Base-by-base conservation (phyloP, 2,329 filamentous ascomycete species). In the Colletotrichum navitas region DNA sequence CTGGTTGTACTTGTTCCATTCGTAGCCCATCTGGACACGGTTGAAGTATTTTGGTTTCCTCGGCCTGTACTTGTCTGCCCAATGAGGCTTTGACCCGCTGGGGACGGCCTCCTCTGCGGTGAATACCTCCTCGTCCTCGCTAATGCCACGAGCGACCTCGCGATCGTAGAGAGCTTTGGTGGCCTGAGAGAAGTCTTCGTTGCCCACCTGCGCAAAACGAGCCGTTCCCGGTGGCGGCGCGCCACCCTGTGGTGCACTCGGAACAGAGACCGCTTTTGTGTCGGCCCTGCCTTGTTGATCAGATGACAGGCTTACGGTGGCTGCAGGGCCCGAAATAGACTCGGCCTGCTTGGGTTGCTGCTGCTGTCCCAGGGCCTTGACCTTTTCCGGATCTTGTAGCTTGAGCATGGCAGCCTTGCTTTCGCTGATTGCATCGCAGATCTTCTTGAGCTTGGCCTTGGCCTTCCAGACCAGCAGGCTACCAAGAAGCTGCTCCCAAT, bases 1-100 rank as follows among this genome's bases (percentile, higher is more conserved):
- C 83, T 99, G 96, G 79, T 99, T 99, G 87, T 99, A 99, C 83
- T 99, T 99, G 86, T 99, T 99, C 96, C 96, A 99, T 81, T 99
- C 96, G 81, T 98, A 99, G 64, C 96, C 96, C 93, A 98, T 98
- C 81, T 97, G 95, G 58, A 98, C 95, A 51, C 96, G 92, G 80
- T 98, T 98, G 87, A 99, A 99, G 83, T 98, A 98, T 72, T 93
- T 90, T 16, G 96, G 96, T 82, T 98, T 99, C 74, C 96, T 90
- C 10, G 95, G 94, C 49, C 92, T 90, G 81, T 97, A 93, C 81
- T 95, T 94, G 79, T 91, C 90, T 7, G 92, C 91, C 94, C 94
- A 97, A 74, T 91, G 89, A 5, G 94, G 92, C 75, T 90, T 90
- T 3, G 88, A 84, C 6, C 84, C 83, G 12, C 88, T 89, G 41